Base-by-base conservation (phyloP, 75 land plant species). In the Chamaecyparis obtusa region DNA sequence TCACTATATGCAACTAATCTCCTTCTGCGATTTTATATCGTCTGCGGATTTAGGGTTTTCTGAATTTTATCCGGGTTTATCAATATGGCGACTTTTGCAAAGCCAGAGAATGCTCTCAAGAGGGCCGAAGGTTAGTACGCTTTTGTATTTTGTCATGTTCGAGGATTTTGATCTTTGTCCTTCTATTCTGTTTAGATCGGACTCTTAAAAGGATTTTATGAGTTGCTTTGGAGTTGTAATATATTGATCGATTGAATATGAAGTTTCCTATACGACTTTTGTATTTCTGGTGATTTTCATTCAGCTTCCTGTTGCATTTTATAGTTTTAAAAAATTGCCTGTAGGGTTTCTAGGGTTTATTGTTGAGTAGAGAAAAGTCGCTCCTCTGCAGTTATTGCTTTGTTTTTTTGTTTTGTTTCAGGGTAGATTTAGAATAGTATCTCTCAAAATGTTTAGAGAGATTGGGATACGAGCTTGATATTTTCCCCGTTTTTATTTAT, bases 91-190 rank as follows among this genome's bases (percentile, higher is more conserved):
- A 94, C 93, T 49, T 95, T 95, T 86, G 95, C 95, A 16, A 97
- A 94, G 89, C 99, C 99, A 4, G 99, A 97, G 87, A 95, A 94
- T 88, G 99, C 99, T 79, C 89, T 97, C 87, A 97, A 97, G 89
- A 92, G 97, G 72, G 99, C 97, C 32, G 97, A 95, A 92, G 99
- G 99, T 95, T 15, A 85, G 88, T 35, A 15, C 1, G 35, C 9
- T 27, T 30, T 30, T 71, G n/a, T 3, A 19, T 71, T 71, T 27
- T 71, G 7, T 30, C 8, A 27, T 71, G 9, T 11, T 9, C 11
- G 76, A 7, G 4, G 76, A 33, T 72, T 11, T 32, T 72, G 15
- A 2, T 0, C 2, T 32, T 13, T 72, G 7, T 3, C 36, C 3
- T 32, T 74, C 14, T 30, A 32, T 74, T 32, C 11, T 33, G 33